Evolutionary conservation across 176 grass and related monocot genomes (phyloP).

Genomic region (Oryza punctata): DNA sequence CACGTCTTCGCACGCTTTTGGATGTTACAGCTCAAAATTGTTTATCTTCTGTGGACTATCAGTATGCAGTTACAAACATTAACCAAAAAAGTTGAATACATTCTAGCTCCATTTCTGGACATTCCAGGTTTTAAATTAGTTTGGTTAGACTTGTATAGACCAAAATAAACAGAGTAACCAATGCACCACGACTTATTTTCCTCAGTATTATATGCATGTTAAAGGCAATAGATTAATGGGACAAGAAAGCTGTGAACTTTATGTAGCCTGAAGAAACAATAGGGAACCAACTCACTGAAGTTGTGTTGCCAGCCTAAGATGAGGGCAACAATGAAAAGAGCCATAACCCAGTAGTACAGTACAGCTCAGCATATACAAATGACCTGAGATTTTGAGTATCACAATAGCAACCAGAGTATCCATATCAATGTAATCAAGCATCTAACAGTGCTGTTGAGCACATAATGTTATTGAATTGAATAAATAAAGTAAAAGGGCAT

Average conservation of each 20-base stretch:
- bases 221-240: neutral
- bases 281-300: slow-evolving; percentile 15
- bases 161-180: slow-evolving; percentile 9
- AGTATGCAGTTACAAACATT: neutral
- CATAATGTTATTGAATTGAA: slow-evolving; percentile 12
- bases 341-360: neutral
- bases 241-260: slow-evolving; percentile 13
- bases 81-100: neutral
- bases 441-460: slow-evolving; percentile 1
- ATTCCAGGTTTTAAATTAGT: neutral
- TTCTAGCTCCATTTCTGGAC: neutral
- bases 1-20: neutral
- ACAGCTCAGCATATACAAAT: neutral
- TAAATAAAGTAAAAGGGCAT: neutral
- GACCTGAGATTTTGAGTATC: neutral
- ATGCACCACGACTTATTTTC: slow-evolving; percentile 4
- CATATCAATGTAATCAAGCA: slow-evolving; percentile 4
- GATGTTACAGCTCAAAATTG: neutral
- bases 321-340: neutral
- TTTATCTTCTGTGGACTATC: slow-evolving; percentile 14
- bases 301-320: neutral
- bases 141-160: neutral
- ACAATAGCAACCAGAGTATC: slow-evolving; percentile 6
- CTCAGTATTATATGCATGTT: neutral
- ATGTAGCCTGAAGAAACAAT: slow-evolving; percentile 8